Evolutionary conservation across 2,329 filamentous ascomycete genomes (phyloP).

Genomic region (Nemania sp.): DNA sequence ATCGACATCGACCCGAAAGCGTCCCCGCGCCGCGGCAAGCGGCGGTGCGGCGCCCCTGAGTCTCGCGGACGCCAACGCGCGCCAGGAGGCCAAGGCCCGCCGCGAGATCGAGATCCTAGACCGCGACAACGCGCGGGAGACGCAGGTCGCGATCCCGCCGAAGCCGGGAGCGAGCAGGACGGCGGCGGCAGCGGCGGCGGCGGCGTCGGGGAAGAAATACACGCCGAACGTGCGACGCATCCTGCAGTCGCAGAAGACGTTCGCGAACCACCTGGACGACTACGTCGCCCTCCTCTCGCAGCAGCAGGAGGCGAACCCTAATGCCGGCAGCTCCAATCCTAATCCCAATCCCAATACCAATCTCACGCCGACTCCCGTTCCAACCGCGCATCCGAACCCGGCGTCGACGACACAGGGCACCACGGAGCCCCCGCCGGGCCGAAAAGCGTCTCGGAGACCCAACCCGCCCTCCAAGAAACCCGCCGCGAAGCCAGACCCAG

Average conservation of each 20-base stretch:
- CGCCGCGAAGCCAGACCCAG: slow-evolving; percentile 1
- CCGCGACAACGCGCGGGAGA: slow-evolving; percentile 75
- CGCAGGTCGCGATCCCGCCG: slow-evolving; percentile 69
- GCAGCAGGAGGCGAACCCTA: slow-evolving; percentile 21
- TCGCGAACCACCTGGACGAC: slow-evolving; percentile 81
- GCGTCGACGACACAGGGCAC: no score
- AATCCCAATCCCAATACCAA: not conserved
- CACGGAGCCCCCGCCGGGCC: no score
- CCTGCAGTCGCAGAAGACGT: slow-evolving; percentile 79
- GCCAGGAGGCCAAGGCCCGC: slow-evolving; percentile 79
- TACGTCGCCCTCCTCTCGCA: slow-evolving; percentile 62
- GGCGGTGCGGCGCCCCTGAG: slow-evolving; percentile 54
- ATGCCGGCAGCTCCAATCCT: slow-evolving; percentile 7
- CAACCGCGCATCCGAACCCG: not conserved
- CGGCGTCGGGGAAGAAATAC: slow-evolving; percentile 54
- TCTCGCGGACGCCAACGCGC: slow-evolving; percentile 72
- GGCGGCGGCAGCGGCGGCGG: not conserved
- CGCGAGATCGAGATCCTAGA: slow-evolving; percentile 84
- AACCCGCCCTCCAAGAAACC: not conserved
- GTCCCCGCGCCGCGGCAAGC: slow-evolving; percentile 62
- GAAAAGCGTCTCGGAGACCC: no score
- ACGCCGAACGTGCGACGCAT: slow-evolving; percentile 76
- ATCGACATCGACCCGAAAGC: slow-evolving; percentile 65
- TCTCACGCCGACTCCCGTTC: not conserved
- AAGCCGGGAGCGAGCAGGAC: slow-evolving; percentile 49